phyloP scores from a whole-genome alignment of 768 basidiomycete genomes.

The Russula lepida region DNA sequence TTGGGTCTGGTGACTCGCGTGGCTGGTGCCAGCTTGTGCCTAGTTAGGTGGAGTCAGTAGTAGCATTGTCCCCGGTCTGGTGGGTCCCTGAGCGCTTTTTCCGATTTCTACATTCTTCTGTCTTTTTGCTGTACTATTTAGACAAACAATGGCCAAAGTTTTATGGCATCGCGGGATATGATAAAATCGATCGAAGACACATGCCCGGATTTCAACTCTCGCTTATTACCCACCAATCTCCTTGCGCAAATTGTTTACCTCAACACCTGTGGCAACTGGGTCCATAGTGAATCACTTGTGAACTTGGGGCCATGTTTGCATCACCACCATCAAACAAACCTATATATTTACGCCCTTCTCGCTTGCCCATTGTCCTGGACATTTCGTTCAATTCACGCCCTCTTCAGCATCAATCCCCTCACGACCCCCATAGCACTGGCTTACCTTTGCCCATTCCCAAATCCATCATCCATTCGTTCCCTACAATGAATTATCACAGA shows the following conservation, averaged over 20 bases:
- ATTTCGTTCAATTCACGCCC: not conserved
- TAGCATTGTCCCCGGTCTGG: not conserved
- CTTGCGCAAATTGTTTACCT: not conserved
- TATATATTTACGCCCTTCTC: not conserved
- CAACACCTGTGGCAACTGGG: not conserved
- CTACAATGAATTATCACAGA: not conserved
- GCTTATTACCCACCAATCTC: not conserved
- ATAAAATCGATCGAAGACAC: not conserved
- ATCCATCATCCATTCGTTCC: not conserved
- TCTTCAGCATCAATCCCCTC: not conserved
- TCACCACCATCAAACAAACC: not conserved
- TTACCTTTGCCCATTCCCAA: not conserved
- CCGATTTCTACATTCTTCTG: not conserved
- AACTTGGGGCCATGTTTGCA: not conserved
- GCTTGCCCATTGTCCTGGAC: not conserved
- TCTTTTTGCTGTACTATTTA: not conserved
- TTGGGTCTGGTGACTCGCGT: not conserved
- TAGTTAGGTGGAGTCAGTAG: not conserved
- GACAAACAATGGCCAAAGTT: conserved; percentile 3
- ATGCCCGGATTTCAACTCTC: not conserved
- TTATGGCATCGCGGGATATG: not conserved
- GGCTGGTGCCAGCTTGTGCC: not conserved
- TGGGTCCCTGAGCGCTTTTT: not conserved
- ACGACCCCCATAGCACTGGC: not conserved
- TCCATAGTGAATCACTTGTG: conserved; percentile 1